Evolutionary conservation across 2,329 filamentous ascomycete genomes (phyloP), one percentile per base, ranked within the genome.

Genomic region (Talaromyces amestolkiae): DNA sequence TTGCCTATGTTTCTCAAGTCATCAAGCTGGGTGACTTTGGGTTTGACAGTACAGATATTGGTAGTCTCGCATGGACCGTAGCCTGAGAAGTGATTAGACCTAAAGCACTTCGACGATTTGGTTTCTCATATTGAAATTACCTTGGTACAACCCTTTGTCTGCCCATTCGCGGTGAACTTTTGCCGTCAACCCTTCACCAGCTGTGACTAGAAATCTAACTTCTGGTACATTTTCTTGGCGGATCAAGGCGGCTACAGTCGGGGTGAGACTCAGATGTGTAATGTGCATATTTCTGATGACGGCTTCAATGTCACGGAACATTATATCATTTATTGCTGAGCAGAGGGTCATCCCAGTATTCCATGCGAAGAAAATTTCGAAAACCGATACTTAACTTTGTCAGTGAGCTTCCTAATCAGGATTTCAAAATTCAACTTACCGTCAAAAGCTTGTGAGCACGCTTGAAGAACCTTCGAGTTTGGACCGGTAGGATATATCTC

Each of bases 311-410:
- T 96, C 88, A 45, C 82, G 83, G 71, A 94, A 92, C 0, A 96
- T 78, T 1, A 86, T 84, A 70, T 95, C 90, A 69, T 93, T 93
- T 0, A 82, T 85, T 0, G 88, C 89, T 1, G 90, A 86, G 72
- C 91, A 96, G 13, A 97, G 81, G 67, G 89, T 90, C 81, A 94
- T 91, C 3, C 92, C 92, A 39, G 84, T 83, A 56, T 86, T 85
- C 90, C 92, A 96, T 0, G 92, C 83, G 71, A 92, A 96, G 74
- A 96, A 94, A 15, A 96, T 93, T 72, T 96, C 93, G 73, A 96
- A 96, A 0, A 96, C 90, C 0, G 92, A 96, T 1, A 96, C 88
- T 78, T 60, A 7, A 33, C 13, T 35, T n/a, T 22, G 53, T 74
- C 60, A 76, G 67, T 31, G 13, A 13, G 24, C 61, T 43, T 53